Evolutionary conservation across 352 stramenopile genomes (phyloP).

Genomic region (Achlya hypogyna): DNA sequence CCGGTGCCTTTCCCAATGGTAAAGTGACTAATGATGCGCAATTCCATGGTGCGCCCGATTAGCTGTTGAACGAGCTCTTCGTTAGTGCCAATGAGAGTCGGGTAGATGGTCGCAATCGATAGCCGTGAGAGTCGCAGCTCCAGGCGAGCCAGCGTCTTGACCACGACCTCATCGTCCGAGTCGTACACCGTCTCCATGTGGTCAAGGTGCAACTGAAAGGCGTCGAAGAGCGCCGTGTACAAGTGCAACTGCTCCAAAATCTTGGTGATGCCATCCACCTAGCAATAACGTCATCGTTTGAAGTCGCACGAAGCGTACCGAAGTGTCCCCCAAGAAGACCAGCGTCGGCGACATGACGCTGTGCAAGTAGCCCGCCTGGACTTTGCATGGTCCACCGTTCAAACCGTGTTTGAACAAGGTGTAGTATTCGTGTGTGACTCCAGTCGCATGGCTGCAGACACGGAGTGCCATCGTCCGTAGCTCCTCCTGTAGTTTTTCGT

Average conservation of each 20-base stretch:
- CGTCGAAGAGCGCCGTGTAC: conserved; percentile 9
- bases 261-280: not conserved
- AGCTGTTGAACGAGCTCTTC: not conserved
- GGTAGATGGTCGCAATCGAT: not conserved
- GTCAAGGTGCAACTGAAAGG: not conserved
- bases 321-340: not conserved
- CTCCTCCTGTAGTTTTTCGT: not conserved
- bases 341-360: not conserved
- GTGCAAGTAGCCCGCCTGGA: conserved; percentile 1
- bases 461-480: not conserved
- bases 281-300: not conserved
- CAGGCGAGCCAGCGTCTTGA: not conserved
- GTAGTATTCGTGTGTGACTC: conserved; percentile 4
- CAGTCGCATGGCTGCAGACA: not conserved
- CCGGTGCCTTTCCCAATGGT: not conserved
- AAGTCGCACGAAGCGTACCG: not conserved
- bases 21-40: not conserved
- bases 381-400: not conserved
- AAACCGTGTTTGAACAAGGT: not conserved
- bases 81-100: conserved; percentile 1
- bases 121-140: conserved; percentile 3
- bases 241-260: not conserved
- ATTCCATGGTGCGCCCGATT: not conserved
- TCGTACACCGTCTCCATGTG: not conserved
- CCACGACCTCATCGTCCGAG: not conserved